Percentiles rank a stretch among this genome's conserved stretches.
Conservation (phyloP, 2,329 filamentous ascomycete species). For the Pseudocercospora cruenta region DNA sequence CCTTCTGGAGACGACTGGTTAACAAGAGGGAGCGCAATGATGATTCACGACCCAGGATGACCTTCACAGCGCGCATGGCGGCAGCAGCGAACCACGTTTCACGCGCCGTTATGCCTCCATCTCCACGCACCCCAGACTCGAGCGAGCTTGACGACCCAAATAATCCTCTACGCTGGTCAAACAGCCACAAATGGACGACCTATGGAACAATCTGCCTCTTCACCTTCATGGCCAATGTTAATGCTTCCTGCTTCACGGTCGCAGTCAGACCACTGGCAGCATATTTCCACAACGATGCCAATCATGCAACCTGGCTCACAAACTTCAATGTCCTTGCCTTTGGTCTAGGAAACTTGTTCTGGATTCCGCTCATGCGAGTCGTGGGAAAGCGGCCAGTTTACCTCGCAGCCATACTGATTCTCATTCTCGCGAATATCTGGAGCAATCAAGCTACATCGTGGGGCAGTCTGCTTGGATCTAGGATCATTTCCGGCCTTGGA, state of each 20-base stretch:
- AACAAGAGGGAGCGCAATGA: neutral
- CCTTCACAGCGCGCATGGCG: neutral
- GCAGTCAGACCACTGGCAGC: constrained; percentile 39
- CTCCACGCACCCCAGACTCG: neutral
- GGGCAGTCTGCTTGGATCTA: constrained; percentile 31
- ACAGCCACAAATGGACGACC: constrained; percentile 29
- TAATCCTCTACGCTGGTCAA: constrained; percentile 29
- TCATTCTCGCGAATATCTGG: constrained; percentile 44
- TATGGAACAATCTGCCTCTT: constrained; percentile 45
- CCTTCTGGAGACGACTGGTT: neutral
- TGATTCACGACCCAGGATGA: too few relatives aligned
- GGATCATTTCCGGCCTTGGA: constrained; percentile 35
- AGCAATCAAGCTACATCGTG: constrained; percentile 34
- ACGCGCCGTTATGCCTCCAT: neutral
- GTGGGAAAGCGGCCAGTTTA: constrained; percentile 46
- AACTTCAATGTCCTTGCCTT: constrained; percentile 38
- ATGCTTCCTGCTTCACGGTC: constrained; percentile 45
- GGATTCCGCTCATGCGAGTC: constrained; percentile 39
- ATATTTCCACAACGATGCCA: constrained; percentile 35
- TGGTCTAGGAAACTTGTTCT: constrained; percentile 39
- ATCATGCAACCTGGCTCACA: constrained; percentile 31
- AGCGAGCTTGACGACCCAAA: constrained; percentile 21
- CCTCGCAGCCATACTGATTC: constrained; percentile 38
- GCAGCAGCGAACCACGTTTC: neutral
- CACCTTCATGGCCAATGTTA: constrained; percentile 46